These are phyloP conservation scores for Coriaria nepalensis DNA, from an alignment of 306 rosid species.

Conservation along the genomic window DNA sequence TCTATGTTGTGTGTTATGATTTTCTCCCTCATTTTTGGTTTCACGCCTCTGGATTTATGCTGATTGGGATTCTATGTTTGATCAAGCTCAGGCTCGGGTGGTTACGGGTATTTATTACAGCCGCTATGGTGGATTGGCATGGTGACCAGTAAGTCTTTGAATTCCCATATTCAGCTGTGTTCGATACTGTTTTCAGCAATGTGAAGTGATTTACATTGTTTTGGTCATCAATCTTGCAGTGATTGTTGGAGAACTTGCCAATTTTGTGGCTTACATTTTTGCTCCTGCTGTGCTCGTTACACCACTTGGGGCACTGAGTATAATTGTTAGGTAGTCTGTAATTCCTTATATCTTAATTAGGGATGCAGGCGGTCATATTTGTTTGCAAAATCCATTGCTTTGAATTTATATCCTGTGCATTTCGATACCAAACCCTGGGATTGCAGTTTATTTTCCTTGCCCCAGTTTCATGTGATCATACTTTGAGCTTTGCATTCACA, in stretches of 20 bases:
- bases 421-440: not conserved
- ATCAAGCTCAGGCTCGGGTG: conserved; percentile 52
- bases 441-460: not conserved
- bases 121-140: conserved; percentile 96
- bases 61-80: conserved; percentile 5
- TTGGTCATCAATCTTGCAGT: conserved; percentile 22
- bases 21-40: not conserved
- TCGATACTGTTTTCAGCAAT: not conserved
- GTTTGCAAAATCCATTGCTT: too few species aligned
- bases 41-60: conserved; percentile 1
- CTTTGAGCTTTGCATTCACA: not conserved
- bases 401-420: too few species aligned
- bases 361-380: too few species aligned
- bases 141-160: conserved; percentile 54
- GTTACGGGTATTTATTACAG: conserved; percentile 68
- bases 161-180: conserved; percentile 3
- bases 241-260: conserved; percentile 83
- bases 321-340: conserved; percentile 58
- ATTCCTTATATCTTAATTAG: not conserved
- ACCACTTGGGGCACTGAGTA: conserved; percentile 89
- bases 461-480: not conserved
- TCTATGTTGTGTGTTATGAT: too few species aligned
- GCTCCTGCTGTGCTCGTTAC: conserved; percentile 88
- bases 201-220: conserved; percentile 3
- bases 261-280: conserved; percentile 67